Evolutionary conservation across 78 protist species (phyloP), one percentile per base, ranked within the genome.

Genomic region (Bigelowiella natans): DNA sequence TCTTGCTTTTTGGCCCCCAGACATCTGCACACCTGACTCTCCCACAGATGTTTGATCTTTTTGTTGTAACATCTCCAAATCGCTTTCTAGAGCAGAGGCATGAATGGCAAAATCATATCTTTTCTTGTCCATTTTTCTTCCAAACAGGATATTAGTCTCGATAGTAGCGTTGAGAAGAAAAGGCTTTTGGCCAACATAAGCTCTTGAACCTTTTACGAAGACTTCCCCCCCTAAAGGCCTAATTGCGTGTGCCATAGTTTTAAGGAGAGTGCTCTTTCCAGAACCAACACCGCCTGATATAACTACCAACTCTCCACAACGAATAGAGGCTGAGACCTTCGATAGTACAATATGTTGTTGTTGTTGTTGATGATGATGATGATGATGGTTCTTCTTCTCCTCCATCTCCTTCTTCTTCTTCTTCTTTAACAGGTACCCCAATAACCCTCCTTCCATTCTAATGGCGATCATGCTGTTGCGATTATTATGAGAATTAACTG

Each of bases 21-120:
- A 85, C 36, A 92, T 85, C 26, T 36, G 88, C 31, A 91, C 64
- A 2, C 93, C 93, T 26, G 36, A 28, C 82, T 92, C 93, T 30
- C 93, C 93, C 31, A 92, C 88, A 30, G 0, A 28, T 30, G 94
- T 92, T 36, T 34, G 82, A 82, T 93, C 95, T 2, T 94, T 95
- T 36, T 73, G 83, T 1, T 36, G 63, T 26, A 95, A 63, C 38
- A 89, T 64, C 40, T 26, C 88, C 26, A 96, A 0, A 88, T 96
- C 98, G 3, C 83, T 82, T 87, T 38, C 89, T 18, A 51, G 18
- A 11, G 82, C 82, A 51, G 34, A 28, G 82, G 82, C 82, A 11
- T 18, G 18, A 51, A 51, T 51, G 34, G 82, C 82, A 11, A 11
- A 28, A 18, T 11, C 82, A 18, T 51, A 51, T 11, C 82, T 11